These are phyloP conservation scores for Ceratocystis variospora DNA, from an alignment of 2,329 filamentous ascomycete genomes.

Conservation along the genomic window DNA sequence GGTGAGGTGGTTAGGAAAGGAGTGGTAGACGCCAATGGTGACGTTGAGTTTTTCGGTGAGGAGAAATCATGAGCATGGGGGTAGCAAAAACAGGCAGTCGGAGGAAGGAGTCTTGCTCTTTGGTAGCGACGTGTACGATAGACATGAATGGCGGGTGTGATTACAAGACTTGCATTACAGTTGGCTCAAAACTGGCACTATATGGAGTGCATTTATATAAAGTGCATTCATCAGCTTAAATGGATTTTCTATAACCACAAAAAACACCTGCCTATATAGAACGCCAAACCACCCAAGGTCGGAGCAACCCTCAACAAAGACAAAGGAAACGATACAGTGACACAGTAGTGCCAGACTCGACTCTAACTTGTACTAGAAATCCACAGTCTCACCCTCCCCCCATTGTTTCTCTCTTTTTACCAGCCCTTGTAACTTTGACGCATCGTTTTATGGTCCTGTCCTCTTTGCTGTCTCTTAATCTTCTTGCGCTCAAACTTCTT, in stretches of 20 bases:
- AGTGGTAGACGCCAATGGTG: slow-evolving; percentile 59
- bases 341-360: neutral
- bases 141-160: no score
- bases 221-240: neutral
- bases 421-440: slow-evolving; percentile 53
- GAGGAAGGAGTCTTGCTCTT: neutral
- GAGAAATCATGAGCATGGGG: neutral
- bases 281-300: slow-evolving; percentile 24
- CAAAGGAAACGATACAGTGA: slow-evolving; percentile 10
- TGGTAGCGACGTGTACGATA: slow-evolving; percentile 1
- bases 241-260: slow-evolving; percentile 16
- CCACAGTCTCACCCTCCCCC: neutral
- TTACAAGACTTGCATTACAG: no score
- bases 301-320: slow-evolving; percentile 10
- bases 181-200: neutral
- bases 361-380: neutral
- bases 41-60: slow-evolving; percentile 75
- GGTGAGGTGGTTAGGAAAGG: slow-evolving; percentile 62
- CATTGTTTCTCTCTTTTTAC: slow-evolving; percentile 21
- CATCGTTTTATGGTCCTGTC: slow-evolving; percentile 54
- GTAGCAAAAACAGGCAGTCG: neutral
- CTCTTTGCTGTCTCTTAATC: slow-evolving; percentile 66
- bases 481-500: slow-evolving; percentile 76
- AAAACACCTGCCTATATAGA: slow-evolving; percentile 14
- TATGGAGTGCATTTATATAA: neutral